Conservation (phyloP, 1,139 yeast species). For the Lodderomyces parapsilosis region DNA sequence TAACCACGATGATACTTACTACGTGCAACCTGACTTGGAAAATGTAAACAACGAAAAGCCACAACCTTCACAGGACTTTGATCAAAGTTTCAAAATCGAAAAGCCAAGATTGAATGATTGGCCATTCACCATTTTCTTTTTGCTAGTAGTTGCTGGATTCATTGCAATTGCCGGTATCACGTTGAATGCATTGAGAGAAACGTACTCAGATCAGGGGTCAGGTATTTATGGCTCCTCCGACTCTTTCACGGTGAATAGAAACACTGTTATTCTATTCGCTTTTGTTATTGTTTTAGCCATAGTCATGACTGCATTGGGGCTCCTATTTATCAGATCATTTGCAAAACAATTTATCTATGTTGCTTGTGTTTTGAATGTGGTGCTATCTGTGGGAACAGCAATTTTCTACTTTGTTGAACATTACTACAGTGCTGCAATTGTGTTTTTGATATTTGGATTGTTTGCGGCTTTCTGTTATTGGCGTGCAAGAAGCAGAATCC, state of each 20-base stretch:
- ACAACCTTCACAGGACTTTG: slow-evolving; percentile 43
- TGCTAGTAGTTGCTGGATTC: slow-evolving; percentile 65
- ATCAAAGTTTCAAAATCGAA: slow-evolving; percentile 62
- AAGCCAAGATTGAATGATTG: slow-evolving; percentile 72
- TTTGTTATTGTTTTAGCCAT: slow-evolving; percentile 65
- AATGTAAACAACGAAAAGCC: slow-evolving; percentile 31
- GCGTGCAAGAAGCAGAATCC: slow-evolving; percentile 67
- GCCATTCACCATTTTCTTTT: slow-evolving; percentile 66
- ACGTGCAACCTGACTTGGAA: slow-evolving; percentile 27
- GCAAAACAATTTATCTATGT: slow-evolving; percentile 69
- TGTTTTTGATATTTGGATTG: slow-evolving; percentile 62
- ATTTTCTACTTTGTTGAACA: slow-evolving; percentile 63
- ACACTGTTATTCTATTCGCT: slow-evolving; percentile 68
- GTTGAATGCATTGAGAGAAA: slow-evolving; percentile 58
- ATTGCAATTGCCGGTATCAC: slow-evolving; percentile 70
- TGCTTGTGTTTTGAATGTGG: slow-evolving; percentile 66
- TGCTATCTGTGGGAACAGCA: slow-evolving; percentile 73
- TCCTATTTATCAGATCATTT: slow-evolving; percentile 59
- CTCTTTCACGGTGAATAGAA: slow-evolving; percentile 65
- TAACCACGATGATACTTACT: slow-evolving; percentile 8
- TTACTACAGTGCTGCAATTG: slow-evolving; percentile 79
- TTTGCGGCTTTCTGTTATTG: slow-evolving; percentile 73
- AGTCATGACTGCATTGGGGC: slow-evolving; percentile 55
- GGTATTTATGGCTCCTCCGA: slow-evolving; percentile 59
- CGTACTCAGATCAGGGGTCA: slow-evolving; percentile 58